Conservation (phyloP, 495 filamentous ascomycete genomes). For the Hypoxylon fragiforme region DNA sequence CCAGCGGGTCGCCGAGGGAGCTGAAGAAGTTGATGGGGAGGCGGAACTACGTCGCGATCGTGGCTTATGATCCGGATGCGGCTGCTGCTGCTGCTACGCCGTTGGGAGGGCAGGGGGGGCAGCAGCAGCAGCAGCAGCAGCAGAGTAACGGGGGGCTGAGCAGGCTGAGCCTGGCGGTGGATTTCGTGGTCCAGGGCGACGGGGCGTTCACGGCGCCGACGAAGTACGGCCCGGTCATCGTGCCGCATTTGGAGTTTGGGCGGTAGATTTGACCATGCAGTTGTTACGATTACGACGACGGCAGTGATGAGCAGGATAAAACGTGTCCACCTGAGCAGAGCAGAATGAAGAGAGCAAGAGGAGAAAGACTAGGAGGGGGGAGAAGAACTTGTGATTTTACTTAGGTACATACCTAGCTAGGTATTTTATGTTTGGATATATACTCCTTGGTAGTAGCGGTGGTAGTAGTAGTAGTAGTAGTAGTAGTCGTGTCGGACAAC, state of each 20-base stretch:
- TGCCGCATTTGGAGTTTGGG: conserved; percentile 90
- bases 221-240: conserved; percentile 96
- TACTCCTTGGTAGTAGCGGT: conserved; percentile 8
- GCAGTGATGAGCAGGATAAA: neutral
- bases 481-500: conserved; percentile 10
- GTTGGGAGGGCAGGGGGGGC: conserved; percentile 40
- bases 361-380: neutral
- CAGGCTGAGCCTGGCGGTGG: conserved; percentile 87
- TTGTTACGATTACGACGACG: neutral
- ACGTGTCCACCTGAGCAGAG: neutral
- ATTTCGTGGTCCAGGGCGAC: conserved; percentile 97
- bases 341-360: neutral
- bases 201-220: conserved; percentile 75
- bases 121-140: conserved; percentile 39
- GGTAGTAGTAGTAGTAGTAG: too few relatives aligned
- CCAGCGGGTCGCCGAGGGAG: conserved; percentile 77
- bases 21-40: conserved; percentile 88
- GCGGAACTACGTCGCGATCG: conserved; percentile 91
- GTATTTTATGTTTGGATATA: conserved; percentile 1
- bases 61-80: conserved; percentile 87
- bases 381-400: too few relatives aligned
- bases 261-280: conserved; percentile 34
- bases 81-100: conserved; percentile 65
- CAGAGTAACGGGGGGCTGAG: conserved; percentile 48
- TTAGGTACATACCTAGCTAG: neutral